Evolutionary conservation across 148 eudicot genomes (phyloP).

Genomic region (Rhododendron kiyosumense): DNA sequence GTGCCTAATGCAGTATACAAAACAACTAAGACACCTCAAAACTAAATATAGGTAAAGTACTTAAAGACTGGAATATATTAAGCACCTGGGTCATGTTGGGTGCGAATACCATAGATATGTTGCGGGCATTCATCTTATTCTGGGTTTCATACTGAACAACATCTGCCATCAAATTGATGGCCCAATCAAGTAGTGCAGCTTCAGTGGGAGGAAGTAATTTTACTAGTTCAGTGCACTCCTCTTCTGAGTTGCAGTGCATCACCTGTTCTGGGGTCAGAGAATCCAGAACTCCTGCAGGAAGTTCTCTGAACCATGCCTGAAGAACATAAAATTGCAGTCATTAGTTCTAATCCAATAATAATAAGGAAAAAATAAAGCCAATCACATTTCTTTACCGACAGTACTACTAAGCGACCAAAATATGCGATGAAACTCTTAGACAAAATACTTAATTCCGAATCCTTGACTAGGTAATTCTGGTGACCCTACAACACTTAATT

Average conservation of each 20-base stretch:
- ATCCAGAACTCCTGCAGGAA: conserved; percentile 85
- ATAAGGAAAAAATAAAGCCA: background rate
- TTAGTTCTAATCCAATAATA: background rate
- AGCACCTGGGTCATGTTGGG: conserved; percentile 97
- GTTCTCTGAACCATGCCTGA: conserved; percentile 96
- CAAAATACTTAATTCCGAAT: background rate
- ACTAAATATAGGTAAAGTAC: background rate
- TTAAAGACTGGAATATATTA: background rate
- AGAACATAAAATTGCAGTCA: background rate
- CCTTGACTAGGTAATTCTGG: background rate
- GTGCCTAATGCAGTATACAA: background rate
- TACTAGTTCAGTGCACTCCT: conserved; percentile 57
- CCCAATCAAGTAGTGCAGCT: conserved; percentile 85
- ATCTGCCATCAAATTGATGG: conserved; percentile 85
- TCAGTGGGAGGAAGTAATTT: conserved; percentile 68
- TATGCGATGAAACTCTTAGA: background rate
- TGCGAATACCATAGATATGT: conserved; percentile 94
- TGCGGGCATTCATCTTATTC: conserved; percentile 92
- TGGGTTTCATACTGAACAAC: conserved; percentile 57
- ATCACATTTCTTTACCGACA: background rate
- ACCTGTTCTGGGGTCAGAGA: conserved; percentile 73
- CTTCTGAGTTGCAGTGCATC: conserved; percentile 85
- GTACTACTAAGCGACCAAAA: background rate
- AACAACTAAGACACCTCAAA: background rate
- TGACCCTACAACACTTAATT: background rate